These are phyloP conservation scores for Exophiala phaeomuriformis DNA, from an alignment of 2,329 filamentous ascomycete species.

Conservation along the genomic window DNA sequence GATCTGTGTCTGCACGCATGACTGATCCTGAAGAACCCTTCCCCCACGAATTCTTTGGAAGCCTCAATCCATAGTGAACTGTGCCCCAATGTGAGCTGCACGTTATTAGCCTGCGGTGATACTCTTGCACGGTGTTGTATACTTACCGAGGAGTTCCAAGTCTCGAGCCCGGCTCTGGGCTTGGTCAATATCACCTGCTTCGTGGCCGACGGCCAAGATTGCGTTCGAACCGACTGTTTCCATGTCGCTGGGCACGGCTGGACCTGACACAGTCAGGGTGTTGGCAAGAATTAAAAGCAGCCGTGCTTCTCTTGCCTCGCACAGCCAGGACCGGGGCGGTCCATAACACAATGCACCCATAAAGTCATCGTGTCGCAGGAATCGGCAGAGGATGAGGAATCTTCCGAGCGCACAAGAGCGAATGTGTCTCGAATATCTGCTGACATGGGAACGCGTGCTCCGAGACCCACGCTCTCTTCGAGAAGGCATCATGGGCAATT, in stretches of 20 bases:
- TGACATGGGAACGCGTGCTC: neutral
- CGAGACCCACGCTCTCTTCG: neutral
- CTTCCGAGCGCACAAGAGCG: neutral
- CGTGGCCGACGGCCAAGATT: neutral
- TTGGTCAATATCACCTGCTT: neutral
- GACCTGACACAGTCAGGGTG: neutral
- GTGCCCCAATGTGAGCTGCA: neutral
- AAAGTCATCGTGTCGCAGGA: neutral
- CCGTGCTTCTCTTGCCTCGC: neutral
- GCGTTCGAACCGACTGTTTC: neutral
- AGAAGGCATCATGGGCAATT: no score
- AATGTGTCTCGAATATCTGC: no score
- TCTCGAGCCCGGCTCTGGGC: neutral
- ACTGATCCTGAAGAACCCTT: no score
- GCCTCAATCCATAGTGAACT: neutral
- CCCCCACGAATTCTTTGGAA: neutral
- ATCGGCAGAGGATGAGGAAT: neutral
- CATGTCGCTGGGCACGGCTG: neutral
- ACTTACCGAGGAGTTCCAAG: neutral
- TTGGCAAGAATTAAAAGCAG: neutral
- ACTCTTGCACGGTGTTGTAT: neutral
- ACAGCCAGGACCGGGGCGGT: neutral
- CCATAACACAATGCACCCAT: neutral
- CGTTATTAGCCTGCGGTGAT: neutral
- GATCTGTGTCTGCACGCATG: no score